Conservation (phyloP, 2,329 filamentous ascomycete genomes). For the Teratosphaeria zuluensis region DNA sequence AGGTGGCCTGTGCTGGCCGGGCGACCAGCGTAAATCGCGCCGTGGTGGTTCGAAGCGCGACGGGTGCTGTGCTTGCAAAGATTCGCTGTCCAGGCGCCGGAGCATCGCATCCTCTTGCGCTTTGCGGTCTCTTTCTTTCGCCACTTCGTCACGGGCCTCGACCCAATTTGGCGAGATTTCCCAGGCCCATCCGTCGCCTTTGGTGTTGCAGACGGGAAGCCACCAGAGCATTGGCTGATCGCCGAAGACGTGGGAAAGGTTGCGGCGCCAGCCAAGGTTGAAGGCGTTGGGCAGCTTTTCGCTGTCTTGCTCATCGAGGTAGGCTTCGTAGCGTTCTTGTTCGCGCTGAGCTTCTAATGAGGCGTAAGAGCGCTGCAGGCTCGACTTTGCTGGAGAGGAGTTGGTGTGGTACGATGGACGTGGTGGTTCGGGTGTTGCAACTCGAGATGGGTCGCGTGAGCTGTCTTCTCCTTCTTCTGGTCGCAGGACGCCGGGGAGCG, state of each 20-base stretch:
- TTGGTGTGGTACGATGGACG: not conserved
- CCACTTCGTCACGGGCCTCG: slow-evolving; percentile 50
- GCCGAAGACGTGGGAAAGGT: slow-evolving; percentile 75
- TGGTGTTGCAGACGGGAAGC: slow-evolving; percentile 73
- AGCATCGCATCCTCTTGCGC: slow-evolving; percentile 17
- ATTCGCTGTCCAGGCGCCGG: slow-evolving; percentile 1
- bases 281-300: slow-evolving; percentile 87
- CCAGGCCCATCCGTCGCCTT: slow-evolving; percentile 90
- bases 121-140: slow-evolving; percentile 38
- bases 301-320: slow-evolving; percentile 83
- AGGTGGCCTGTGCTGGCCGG: slow-evolving; percentile 10
- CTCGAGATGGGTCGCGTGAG: slow-evolving; percentile 17
- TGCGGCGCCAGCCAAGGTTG: slow-evolving; percentile 73
- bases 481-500: slow-evolving; percentile 66
- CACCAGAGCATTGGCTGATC: slow-evolving; percentile 62
- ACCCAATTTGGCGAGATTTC: slow-evolving; percentile 74
- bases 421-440: slow-evolving; percentile 6
- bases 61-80: slow-evolving; percentile 7
- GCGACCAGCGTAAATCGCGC: slow-evolving; percentile 17
- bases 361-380: slow-evolving; percentile 37
- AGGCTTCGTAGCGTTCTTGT: slow-evolving; percentile 61
- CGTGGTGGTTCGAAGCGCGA: not conserved
- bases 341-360: slow-evolving; percentile 56
- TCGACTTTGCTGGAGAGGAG: slow-evolving; percentile 37
- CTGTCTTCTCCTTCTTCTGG: slow-evolving; percentile 68